Percentiles rank a stretch among this genome's conserved stretches.
Evolutionary conservation across 2,329 filamentous ascomycete species (phyloP).

Genomic region (Nemania bipapillata): DNA sequence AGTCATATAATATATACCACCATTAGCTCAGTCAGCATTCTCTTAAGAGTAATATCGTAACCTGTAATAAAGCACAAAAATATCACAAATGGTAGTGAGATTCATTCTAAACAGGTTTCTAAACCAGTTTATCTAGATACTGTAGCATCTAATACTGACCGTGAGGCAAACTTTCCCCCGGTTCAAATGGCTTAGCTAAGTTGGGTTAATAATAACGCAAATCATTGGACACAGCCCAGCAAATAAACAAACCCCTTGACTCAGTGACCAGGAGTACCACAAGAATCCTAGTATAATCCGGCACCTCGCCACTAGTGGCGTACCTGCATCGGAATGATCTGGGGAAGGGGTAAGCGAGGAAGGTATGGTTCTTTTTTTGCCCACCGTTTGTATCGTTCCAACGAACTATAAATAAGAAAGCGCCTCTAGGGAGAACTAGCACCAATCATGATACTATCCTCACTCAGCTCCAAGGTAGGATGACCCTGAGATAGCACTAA

Average conservation of each 20-base stretch:
- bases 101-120: too few relatives aligned
- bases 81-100: too few relatives aligned
- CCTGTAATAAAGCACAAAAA: too few relatives aligned
- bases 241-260: background rate
- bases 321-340: background rate
- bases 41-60: too few relatives aligned
- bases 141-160: too few relatives aligned
- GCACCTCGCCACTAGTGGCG: background rate
- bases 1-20: too few relatives aligned
- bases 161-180: background rate
- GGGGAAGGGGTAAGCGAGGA: background rate
- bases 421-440: too few relatives aligned
- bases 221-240: background rate
- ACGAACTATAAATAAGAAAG: too few relatives aligned
- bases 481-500: too few relatives aligned
- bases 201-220: background rate
- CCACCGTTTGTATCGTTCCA: background rate
- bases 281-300: background rate
- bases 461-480: too few relatives aligned
- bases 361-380: background rate
- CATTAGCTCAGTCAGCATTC: background rate
- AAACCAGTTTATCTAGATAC: too few relatives aligned
- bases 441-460: too few relatives aligned
- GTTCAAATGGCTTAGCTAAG: background rate
- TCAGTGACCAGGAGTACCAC: background rate